Base-by-base conservation (phyloP, 495 filamentous ascomycete genomes). In the Penicillium macrosclerotiorum region DNA sequence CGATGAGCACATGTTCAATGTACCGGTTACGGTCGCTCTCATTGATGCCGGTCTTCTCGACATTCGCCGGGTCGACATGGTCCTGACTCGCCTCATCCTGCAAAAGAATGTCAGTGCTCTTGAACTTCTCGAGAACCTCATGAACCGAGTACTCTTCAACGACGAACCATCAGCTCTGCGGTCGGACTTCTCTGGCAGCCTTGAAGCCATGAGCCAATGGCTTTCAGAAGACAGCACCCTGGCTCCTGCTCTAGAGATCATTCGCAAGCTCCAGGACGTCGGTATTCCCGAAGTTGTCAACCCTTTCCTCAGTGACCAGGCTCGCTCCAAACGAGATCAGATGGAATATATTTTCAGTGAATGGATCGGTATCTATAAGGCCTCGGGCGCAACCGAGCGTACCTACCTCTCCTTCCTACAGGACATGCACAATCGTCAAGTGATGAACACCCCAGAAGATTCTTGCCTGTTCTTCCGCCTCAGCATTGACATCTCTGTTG, bases 301-400 rank as follows among this genome's bases (percentile, higher is more conserved):
- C 46, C 59, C 67, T 34, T 65, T 69, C 26, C 59, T 73, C 29
- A 76, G 69, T 45, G 76, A 80, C 39, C 69, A 70, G 40, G 66
- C 80, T 17, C 53, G 68, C 42, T 62, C 74, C 11, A 82, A 82
- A 55, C 79, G 80, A 33, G 85, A 92, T 40, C 91, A 95, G 53
- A 81, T 96, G 68, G 86, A 94, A 55, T 97, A 97, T 58, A 77
- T 95, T 31, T 95, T 99, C 61, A 87, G 85, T 8, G 93, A 97
- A 62, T 99, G 93, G 93, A 78, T 90, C 44, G 81, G 84, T 29
- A 77, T 97, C 12, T 90, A 82, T 71, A 81, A 86, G 63, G 85
- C 87, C 37, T 75, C 78, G 8, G 77, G 80, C 49, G 81, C 83
- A 0, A 80, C 80, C 8, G 86, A 90, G 22, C 88, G 85, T 55